phyloP scores from a whole-genome alignment of 257 asterid genomes.

The Solanum chiquidenum region DNA sequence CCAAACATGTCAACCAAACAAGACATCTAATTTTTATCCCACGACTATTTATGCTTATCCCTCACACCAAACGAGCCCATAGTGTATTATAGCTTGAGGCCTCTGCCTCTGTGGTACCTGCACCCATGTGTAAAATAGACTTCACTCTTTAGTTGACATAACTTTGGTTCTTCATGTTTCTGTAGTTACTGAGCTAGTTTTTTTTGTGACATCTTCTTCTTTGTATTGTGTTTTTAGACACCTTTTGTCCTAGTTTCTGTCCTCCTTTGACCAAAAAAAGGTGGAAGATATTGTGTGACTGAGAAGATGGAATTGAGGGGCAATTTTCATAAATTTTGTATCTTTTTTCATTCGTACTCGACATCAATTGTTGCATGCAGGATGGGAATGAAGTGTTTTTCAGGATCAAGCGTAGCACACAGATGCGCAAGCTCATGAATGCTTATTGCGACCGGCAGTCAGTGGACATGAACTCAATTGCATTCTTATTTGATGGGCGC shows the following conservation, averaged over 20 bases:
- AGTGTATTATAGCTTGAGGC: not conserved
- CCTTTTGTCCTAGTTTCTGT: not conserved
- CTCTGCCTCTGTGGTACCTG: not conserved
- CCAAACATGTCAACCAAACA: no score
- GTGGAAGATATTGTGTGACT: not conserved
- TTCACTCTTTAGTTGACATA: not conserved
- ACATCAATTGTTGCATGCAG: not conserved
- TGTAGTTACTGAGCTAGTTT: no score
- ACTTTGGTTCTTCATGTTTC: not conserved
- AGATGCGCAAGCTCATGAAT: constrained; percentile 57
- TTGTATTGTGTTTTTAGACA: not conserved
- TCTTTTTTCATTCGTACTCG: not conserved
- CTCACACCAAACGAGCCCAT: no score
- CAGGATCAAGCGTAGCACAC: constrained; percentile 64
- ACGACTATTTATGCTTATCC: no score
- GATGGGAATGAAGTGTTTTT: constrained; percentile 34
- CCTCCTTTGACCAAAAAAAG: not conserved
- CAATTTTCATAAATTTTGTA: not conserved
- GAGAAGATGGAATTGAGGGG: not conserved
- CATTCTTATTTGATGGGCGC: not conserved
- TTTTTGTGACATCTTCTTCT: not conserved
- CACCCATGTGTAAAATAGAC: not conserved
- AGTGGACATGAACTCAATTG: constrained; percentile 13
- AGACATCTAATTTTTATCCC: no score
- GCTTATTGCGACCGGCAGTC: constrained; percentile 62